A percentile compares a stretch with the other conserved stretches of the same genome.
Evolutionary conservation across 352 stramenopile species (phyloP).

Genomic region (Peronosclerospora sorghi): DNA sequence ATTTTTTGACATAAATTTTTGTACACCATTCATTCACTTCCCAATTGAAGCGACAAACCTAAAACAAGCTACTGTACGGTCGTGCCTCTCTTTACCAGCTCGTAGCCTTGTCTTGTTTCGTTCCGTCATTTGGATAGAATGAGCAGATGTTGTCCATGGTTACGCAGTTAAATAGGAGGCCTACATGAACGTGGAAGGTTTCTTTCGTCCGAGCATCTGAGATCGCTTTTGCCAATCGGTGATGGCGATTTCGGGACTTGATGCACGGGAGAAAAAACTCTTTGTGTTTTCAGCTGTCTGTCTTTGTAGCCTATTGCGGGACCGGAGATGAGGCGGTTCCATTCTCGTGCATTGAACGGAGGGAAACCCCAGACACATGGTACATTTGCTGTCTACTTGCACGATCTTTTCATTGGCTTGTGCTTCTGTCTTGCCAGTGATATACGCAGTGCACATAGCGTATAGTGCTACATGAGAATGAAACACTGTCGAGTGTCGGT

Average conservation of each 20-base stretch:
- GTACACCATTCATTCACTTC: slow-evolving; percentile 7
- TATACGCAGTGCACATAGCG: slow-evolving; percentile 79
- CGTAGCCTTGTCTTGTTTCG: slow-evolving; percentile 25
- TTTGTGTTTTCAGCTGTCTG: slow-evolving; percentile 22
- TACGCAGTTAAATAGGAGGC: slow-evolving; percentile 75
- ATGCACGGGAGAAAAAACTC: slow-evolving; percentile 22
- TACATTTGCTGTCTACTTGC: slow-evolving; percentile 8
- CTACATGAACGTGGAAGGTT: slow-evolving; percentile 28
- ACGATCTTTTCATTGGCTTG: slow-evolving; percentile 66
- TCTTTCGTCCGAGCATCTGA: slow-evolving; percentile 21
- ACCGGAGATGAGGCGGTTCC: slow-evolving; percentile 18
- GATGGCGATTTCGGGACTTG: slow-evolving; percentile 10
- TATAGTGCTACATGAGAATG: slow-evolving; percentile 31
- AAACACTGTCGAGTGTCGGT: slow-evolving; percentile 9
- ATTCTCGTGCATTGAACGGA: slow-evolving; percentile 34
- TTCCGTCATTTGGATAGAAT: slow-evolving; percentile 16
- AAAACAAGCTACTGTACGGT: background rate
- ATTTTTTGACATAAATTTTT: slow-evolving; percentile 9
- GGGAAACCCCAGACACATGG: slow-evolving; percentile 25
- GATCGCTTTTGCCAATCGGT: slow-evolving; percentile 3
- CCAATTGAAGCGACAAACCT: background rate
- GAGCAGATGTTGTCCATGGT: slow-evolving; percentile 16
- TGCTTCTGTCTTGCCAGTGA: slow-evolving; percentile 36
- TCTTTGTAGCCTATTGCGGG: slow-evolving; percentile 37
- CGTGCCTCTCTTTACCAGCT: slow-evolving; percentile 62